A percentile compares a stretch with the other conserved stretches of the same genome.
phyloP scores from a whole-genome alignment of 1,284 basidiomycete genomes.

The Ustilago crameri region DNA sequence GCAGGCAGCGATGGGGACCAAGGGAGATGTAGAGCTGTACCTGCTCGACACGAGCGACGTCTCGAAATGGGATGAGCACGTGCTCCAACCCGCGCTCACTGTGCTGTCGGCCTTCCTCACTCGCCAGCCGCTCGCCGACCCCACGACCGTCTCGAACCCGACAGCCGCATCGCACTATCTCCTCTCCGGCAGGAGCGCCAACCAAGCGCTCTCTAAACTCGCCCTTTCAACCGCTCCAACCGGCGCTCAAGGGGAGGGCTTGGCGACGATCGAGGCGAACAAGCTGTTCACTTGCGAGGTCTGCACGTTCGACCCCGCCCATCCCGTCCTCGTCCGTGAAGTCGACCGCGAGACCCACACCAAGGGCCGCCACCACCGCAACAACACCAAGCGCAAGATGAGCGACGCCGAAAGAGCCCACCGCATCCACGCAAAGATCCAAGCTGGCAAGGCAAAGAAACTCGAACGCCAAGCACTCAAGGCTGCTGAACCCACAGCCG shows the following conservation, averaged over 20 bases:
- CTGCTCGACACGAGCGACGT: constrained; percentile 78
- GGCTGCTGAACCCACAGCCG: neutral
- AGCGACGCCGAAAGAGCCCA: constrained; percentile 9
- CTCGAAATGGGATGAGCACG: constrained; percentile 73
- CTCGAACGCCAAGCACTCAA: neutral
- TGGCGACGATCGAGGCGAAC: constrained; percentile 38
- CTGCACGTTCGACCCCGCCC: constrained; percentile 76
- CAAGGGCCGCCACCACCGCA: constrained; percentile 23
- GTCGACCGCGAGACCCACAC: constrained; percentile 75
- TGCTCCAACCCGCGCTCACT: constrained; percentile 53
- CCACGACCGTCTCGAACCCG: constrained; percentile 73
- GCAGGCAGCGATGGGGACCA: constrained; percentile 3
- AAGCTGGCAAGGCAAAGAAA: neutral
- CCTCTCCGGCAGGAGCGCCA: constrained; percentile 3
- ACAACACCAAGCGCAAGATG: constrained; percentile 23
- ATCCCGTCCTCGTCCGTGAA: constrained; percentile 81
- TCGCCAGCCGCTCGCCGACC: constrained; percentile 73
- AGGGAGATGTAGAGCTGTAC: constrained; percentile 68
- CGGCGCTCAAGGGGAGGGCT: constrained; percentile 30
- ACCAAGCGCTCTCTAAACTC: constrained; percentile 71
- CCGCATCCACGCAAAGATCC: constrained; percentile 13
- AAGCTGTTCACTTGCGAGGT: constrained; percentile 72
- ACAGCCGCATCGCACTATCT: constrained; percentile 72
- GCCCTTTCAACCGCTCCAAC: constrained; percentile 67
- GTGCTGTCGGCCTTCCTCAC: constrained; percentile 72